Base-by-base conservation (phyloP, 441 rosid species). In the Bruguiera hainesii region DNA sequence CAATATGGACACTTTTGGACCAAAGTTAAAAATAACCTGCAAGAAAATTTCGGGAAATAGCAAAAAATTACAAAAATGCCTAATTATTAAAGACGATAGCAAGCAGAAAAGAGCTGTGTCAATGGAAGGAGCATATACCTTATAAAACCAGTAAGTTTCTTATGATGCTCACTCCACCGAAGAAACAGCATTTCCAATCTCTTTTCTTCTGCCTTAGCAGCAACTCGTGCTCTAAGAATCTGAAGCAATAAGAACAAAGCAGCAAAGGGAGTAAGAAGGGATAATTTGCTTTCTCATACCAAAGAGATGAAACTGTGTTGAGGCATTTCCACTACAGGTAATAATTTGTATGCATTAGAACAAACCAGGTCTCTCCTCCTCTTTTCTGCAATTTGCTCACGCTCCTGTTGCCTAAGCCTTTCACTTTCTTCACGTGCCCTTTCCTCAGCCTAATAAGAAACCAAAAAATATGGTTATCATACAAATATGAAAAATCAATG, bases 1-100 rank as follows among this genome's bases (percentile, higher is more conserved):
- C 89, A 87, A 89, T 87, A 89, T 86, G 91, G 91, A 91, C 86
- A 91, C 98, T 88, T 86, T 85, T 83, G 87, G 97, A 91, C 97
- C 92, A 86, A 86, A 91, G 84, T 82, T 85, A 88, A 91, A 91
- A 89, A 78, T 88, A 94, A 94, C 96, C 98, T 91, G 96, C 92
- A 81, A 55, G 58, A 51, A 37, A 23, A 28, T 65, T 74, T 63
- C n/a, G 52, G n/a, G 15, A 51, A 19, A 65, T 3, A 20, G 63
- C 60, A 75, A 62, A 26, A 69, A 23, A 31, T 73, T 69, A 56
- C 77, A 20, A 19, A 60, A 8, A 13, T 20, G 48, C 42, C 46
- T 30, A 21, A 48, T 20, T 18, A 8, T 11, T 9, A 49, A 30
- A n/a, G 37, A 57, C 2, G 26, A 30, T 62, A 29, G 1, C 61